These are phyloP conservation scores for Elymus sibiricus DNA, from an alignment of 176 grass and related monocot genomes.

Conservation along the genomic window DNA sequence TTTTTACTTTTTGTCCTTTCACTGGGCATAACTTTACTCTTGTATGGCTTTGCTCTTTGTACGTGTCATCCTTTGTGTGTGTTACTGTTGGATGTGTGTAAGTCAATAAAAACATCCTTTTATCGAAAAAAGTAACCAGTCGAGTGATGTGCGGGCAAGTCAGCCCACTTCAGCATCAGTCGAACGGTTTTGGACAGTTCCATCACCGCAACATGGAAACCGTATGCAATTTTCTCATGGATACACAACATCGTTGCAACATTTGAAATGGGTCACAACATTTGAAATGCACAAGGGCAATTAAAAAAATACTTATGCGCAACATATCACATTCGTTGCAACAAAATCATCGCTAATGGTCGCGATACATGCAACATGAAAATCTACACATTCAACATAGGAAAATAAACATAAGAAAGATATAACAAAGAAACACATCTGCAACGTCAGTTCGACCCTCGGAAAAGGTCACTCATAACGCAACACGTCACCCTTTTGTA, in stretches of 20 bases:
- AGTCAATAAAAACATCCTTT: too few relatives aligned
- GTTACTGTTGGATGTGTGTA: too few relatives aligned
- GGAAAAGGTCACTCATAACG: too few relatives aligned
- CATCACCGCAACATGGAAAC: background rate
- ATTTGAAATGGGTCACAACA: background rate
- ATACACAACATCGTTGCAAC: background rate
- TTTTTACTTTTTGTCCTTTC: too few relatives aligned
- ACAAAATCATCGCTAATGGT: background rate
- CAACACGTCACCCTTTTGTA: background rate
- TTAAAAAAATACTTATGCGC: background rate
- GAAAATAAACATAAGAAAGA: background rate
- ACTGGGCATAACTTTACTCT: too few relatives aligned
- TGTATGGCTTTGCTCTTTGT: too few relatives aligned
- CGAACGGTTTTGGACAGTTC: too few relatives aligned
- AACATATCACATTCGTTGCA: background rate
- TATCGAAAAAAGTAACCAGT: too few relatives aligned
- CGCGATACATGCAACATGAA: too few relatives aligned
- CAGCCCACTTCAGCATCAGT: too few relatives aligned
- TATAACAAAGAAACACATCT: background rate
- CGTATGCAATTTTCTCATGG: background rate
- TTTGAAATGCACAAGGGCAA: background rate
- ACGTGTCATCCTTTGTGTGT: too few relatives aligned
- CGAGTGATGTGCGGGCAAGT: background rate
- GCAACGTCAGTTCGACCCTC: background rate
- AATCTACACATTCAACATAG: background rate